These are phyloP conservation scores for Choiromyces venosus DNA, from an alignment of 495 filamentous ascomycete species.

Conservation along the genomic window DNA sequence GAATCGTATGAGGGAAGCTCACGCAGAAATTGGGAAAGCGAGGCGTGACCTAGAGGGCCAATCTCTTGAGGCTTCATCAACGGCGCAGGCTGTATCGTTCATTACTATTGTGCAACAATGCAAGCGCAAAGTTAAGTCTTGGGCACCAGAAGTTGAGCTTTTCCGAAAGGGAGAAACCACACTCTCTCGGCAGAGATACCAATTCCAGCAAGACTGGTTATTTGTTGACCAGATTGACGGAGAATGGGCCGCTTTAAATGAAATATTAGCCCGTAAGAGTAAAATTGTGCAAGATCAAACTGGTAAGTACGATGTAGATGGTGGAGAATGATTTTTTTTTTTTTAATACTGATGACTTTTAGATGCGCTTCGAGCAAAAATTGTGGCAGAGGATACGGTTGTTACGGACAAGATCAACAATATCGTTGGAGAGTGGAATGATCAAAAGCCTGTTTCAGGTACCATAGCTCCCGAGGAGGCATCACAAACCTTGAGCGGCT, in stretches of 20 bases:
- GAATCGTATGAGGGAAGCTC: constrained; percentile 82
- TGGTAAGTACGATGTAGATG: constrained; percentile 6
- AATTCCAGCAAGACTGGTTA: constrained; percentile 89
- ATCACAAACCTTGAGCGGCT: constrained; percentile 67
- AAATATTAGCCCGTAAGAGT: constrained; percentile 78
- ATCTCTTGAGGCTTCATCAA: constrained; percentile 84
- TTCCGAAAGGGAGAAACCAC: constrained; percentile 94
- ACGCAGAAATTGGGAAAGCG: constrained; percentile 81
- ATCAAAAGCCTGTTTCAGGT: constrained; percentile 93
- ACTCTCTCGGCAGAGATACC: constrained; percentile 79
- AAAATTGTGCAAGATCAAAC: constrained; percentile 95
- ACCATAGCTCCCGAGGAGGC: constrained; percentile 84
- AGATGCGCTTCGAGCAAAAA: constrained; percentile 92
- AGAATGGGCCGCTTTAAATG: constrained; percentile 85
- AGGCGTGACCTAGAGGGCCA: constrained; percentile 82
- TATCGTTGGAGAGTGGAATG: constrained; percentile 77
- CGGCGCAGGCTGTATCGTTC: constrained; percentile 92
- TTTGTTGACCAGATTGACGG: constrained; percentile 89
- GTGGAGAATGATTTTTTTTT: neutral
- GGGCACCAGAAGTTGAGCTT: constrained; percentile 90
- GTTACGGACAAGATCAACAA: constrained; percentile 80
- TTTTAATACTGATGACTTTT: neutral
- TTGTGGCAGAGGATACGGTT: constrained; percentile 84
- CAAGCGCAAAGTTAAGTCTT: constrained; percentile 83
- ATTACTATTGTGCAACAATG: constrained; percentile 96